Evolutionary conservation across 2,329 filamentous ascomycete species (phyloP), one percentile per base, ranked within the genome.

Genomic region (Trichothecium sympodiale): DNA sequence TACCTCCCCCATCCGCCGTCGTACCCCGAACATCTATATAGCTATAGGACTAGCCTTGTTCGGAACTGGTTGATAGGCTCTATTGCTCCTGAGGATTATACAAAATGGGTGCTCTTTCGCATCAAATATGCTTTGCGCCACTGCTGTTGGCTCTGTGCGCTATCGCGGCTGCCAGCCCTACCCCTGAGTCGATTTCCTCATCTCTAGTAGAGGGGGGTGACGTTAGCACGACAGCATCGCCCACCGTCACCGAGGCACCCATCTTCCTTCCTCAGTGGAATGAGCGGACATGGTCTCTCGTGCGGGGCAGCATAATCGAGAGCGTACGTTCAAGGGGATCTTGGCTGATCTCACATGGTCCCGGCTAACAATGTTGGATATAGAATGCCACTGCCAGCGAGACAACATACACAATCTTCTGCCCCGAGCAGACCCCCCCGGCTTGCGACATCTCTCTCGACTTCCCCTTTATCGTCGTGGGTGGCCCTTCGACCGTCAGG

Each of bases 341-440:
- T 17, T 29, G 14, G 15, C 32, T 4, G 8, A n/a, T n/a, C 16
- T 16, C 16, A 3, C 7, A 37, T 26, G 8, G 8, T 34, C 23
- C 25, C 17, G 20, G n/a, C 15, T 33, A n/a, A 18, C n/a, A 17
- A 17, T 14, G 20, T 13, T 20, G 10, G 8, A 14, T 18, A 17
- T 33, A 65, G 62, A 52, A 67, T 38, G 42, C 48, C 13, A 38
- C 50, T 8, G 50, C 48, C 5, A 47, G 43, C 38, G 44, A 58
- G 39, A 69, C 65, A 13, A 61, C 62, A 17, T 69, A 65, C 41
- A 68, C 65, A 38, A 61, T 69, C 29, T 69, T 69, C 45, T 69
- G 65, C 40, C 58, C 59, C 8, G 54, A 61, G 20, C 48, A 60
- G 37, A 54, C 56, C n/a, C 55, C 57, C 3, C 52, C 51, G 5